Conservation (phyloP, 805 yeast species). For the Metschnikowia anglica region DNA sequence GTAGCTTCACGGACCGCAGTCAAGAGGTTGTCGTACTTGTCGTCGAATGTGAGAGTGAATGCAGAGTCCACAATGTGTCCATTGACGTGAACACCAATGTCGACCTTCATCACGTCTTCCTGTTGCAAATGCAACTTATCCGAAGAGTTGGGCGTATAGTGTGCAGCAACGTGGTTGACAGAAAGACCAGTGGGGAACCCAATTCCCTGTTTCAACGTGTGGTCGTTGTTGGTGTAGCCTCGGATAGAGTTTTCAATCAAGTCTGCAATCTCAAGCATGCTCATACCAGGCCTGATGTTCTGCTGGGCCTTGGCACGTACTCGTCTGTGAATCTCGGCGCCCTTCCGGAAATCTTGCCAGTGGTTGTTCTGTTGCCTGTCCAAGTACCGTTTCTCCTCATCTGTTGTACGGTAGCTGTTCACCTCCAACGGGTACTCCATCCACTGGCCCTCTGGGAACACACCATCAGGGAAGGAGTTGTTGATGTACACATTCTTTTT, state of each 20-base stretch:
- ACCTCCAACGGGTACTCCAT: slow-evolving; percentile 68
- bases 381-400: slow-evolving; percentile 79
- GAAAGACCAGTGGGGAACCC: slow-evolving; percentile 99
- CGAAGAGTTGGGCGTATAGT: slow-evolving; percentile 95
- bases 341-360: slow-evolving; percentile 91
- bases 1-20: slow-evolving; percentile 92
- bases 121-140: slow-evolving; percentile 77
- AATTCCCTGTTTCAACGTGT: slow-evolving; percentile 71
- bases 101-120: slow-evolving; percentile 95
- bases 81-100: slow-evolving; percentile 93
- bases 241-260: slow-evolving; percentile 83
- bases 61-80: slow-evolving; percentile 95
- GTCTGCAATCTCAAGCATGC: slow-evolving; percentile 86
- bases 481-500: slow-evolving; percentile 60
- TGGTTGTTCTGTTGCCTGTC: slow-evolving; percentile 61
- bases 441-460: slow-evolving; percentile 88
- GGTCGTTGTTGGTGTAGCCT: slow-evolving; percentile 65
- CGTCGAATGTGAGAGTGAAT: slow-evolving; percentile 85
- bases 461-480: slow-evolving; percentile 63
- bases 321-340: slow-evolving; percentile 93
- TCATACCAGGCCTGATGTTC: slow-evolving; percentile 84
- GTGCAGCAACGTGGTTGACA: slow-evolving; percentile 93
- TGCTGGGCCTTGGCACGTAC: slow-evolving; percentile 79
- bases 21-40: slow-evolving; percentile 74
- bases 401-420: slow-evolving; percentile 70